Evolutionary conservation across 352 stramenopile species (phyloP).

Genomic region (Pythium scleroteichum): DNA sequence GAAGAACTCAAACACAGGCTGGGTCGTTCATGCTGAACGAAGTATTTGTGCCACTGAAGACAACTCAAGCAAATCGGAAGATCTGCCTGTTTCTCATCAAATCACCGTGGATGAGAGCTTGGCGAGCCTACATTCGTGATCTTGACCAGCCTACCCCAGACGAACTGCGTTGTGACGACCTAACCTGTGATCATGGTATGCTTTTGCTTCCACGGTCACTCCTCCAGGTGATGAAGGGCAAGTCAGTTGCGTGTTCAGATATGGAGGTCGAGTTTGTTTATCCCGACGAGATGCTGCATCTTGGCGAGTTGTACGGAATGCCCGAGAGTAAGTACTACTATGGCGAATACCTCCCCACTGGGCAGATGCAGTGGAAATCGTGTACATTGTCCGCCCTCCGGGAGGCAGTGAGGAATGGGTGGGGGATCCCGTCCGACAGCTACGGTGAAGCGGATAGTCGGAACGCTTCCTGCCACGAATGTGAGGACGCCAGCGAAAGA

Average conservation of each 20-base stretch:
- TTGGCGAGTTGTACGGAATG: conserved; percentile 58
- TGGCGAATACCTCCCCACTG: conserved; percentile 26
- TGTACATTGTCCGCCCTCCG: conserved; percentile 47
- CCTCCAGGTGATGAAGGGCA: conserved; percentile 41
- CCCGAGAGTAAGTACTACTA: conserved; percentile 55
- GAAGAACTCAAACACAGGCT: conserved; percentile 26
- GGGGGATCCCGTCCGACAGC: conserved; percentile 25
- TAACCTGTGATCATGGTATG: conserved; percentile 59
- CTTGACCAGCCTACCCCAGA: conserved; percentile 45
- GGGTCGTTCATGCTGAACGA: conserved; percentile 44
- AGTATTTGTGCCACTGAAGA: conserved; percentile 35
- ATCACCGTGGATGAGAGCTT: conserved; percentile 56
- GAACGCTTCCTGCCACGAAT: conserved; percentile 46
- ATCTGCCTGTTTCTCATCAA: conserved; percentile 60
- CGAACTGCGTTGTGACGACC: conserved; percentile 30
- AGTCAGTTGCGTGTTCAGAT: conserved; percentile 38
- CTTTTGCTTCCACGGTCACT: conserved; percentile 54
- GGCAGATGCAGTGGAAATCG: conserved; percentile 42
- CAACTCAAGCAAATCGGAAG: conserved; percentile 10
- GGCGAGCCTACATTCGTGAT: conserved; percentile 75
- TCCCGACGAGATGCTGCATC: conserved; percentile 57
- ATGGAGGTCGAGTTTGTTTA: conserved; percentile 66
- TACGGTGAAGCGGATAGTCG: conserved; percentile 36
- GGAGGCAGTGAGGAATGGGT: conserved; percentile 20
- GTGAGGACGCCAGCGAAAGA: conserved; percentile 43